Base-by-base conservation (phyloP, 2,329 filamentous ascomycete species). In the Aspergillus glaucus region DNA sequence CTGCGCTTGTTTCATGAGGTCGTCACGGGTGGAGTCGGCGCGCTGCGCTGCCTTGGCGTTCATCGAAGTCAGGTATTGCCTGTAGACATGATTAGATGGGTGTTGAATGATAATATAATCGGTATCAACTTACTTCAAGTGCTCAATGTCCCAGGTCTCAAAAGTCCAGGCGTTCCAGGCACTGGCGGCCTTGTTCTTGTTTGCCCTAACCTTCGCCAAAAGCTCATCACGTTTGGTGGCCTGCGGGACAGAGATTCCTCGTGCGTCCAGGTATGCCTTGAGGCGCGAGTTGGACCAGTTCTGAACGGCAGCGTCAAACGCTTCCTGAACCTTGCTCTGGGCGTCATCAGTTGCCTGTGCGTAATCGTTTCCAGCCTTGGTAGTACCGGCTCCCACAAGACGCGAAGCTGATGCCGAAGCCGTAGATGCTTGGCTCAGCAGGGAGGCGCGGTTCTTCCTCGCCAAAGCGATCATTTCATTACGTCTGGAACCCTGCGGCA, bases 391-490 rank as follows among this genome's bases (percentile, higher is more conserved):
- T 49, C 86, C 86, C 53, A 79, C 84, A 22, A 65, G 59, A 21
- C 66, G 65, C 1, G 79, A 78, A 32, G 63, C 68, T 22, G 57
- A 59, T 17, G 55, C 37, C 19, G 80, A 81, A 24, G 79, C 74
- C 34, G 79, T 81, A 19, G 79, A 79, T 21, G 71, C 78, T 43
- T 70, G 61, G 8, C 62, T 63, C 30, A 71, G 51, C 21, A 72
- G 61, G 61, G 89, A 84, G 51, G 83, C 85, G 15, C 87, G 85
- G 72, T 95, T 82, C 78, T 93, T 94, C 66, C 92, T 89, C 55
- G 92, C 86, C 53, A 97, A 80, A 46, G 92, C 90, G 46, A 94
- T 77, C 22, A 97, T 80, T 70, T 98, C 92, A 62, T 96, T 94
- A 58, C 82, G 76, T 76, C 87, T 91, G 63, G 88, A 94, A 43